Evolutionary conservation across 73 alveolate species (phyloP).

Genomic region (Paramecium sexaurelia): DNA sequence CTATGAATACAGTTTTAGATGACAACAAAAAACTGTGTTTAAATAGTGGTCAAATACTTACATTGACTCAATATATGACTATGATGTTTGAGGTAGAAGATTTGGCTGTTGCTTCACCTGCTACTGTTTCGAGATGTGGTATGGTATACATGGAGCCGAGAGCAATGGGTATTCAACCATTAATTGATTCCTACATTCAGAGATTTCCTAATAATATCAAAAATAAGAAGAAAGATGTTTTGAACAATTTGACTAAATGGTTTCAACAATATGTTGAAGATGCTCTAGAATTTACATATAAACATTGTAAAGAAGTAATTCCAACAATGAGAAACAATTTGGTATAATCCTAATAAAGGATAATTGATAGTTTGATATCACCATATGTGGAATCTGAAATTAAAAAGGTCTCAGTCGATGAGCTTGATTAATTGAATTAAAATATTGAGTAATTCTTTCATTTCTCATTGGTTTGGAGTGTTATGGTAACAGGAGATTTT

Average conservation of each 20-base stretch:
- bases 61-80: slow-evolving; percentile 96
- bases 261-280: slow-evolving; percentile 86
- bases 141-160: slow-evolving; percentile 99
- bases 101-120: slow-evolving; percentile 99
- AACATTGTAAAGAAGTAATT: slow-evolving; percentile 82
- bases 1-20: slow-evolving; percentile 99
- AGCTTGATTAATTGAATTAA: slow-evolving; percentile 87
- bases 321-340: slow-evolving; percentile 86
- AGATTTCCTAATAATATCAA: slow-evolving; percentile 84
- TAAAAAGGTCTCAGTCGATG: slow-evolving; percentile 90
- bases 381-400: slow-evolving; percentile 87
- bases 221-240: slow-evolving; percentile 78
- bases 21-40: slow-evolving; percentile 98
- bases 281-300: slow-evolving; percentile 77
- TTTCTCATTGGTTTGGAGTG: slow-evolving; percentile 92
- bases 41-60: slow-evolving; percentile 94
- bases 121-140: slow-evolving; percentile 99
- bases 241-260: slow-evolving; percentile 74
- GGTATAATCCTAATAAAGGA: slow-evolving; percentile 80
- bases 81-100: slow-evolving; percentile 99
- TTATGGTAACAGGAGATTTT: slow-evolving; percentile 92
- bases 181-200: slow-evolving; percentile 90
- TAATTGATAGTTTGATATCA: slow-evolving; percentile 93
- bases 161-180: slow-evolving; percentile 90
- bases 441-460: slow-evolving; percentile 85